These are phyloP conservation scores for Exidia glandulosa DNA, from an alignment of 768 basidiomycete genomes.

Conservation along the genomic window DNA sequence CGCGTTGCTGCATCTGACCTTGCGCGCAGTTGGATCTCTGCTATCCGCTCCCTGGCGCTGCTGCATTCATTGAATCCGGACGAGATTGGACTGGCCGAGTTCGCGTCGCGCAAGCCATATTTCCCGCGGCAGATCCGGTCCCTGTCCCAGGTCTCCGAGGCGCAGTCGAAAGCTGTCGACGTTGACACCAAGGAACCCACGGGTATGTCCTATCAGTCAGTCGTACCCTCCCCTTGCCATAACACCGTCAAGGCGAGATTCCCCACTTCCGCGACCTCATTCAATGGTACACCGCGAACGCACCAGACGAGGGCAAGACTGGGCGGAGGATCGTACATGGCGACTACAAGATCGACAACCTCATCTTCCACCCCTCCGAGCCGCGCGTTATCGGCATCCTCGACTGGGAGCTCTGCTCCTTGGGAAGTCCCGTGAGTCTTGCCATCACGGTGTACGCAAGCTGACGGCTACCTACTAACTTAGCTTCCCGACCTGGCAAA, in stretches of 20 bases:
- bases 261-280: conserved; percentile 65
- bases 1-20: not conserved
- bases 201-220: conserved; percentile 6
- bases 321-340: conserved; percentile 90
- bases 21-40: conserved; percentile 59
- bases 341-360: conserved; percentile 96
- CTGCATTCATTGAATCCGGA: conserved; percentile 55
- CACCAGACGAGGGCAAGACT: conserved; percentile 66
- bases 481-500: conserved; percentile 83
- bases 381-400: conserved; percentile 89
- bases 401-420: conserved; percentile 95
- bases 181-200: conserved; percentile 45
- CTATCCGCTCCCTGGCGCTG: conserved; percentile 56
- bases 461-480: conserved; percentile 3
- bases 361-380: conserved; percentile 88
- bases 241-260: conserved; percentile 44
- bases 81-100: conserved; percentile 54
- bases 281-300: conserved; percentile 60
- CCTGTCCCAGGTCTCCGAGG: conserved; percentile 66
- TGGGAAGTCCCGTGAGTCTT: conserved; percentile 71
- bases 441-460: not conserved
- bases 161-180: conserved; percentile 61
- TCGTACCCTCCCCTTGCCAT: not conserved
- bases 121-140: conserved; percentile 93
- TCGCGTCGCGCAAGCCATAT: conserved; percentile 68